Base-by-base conservation (phyloP, 2,329 filamentous ascomycete genomes). In the Trichoderma sp. region DNA sequence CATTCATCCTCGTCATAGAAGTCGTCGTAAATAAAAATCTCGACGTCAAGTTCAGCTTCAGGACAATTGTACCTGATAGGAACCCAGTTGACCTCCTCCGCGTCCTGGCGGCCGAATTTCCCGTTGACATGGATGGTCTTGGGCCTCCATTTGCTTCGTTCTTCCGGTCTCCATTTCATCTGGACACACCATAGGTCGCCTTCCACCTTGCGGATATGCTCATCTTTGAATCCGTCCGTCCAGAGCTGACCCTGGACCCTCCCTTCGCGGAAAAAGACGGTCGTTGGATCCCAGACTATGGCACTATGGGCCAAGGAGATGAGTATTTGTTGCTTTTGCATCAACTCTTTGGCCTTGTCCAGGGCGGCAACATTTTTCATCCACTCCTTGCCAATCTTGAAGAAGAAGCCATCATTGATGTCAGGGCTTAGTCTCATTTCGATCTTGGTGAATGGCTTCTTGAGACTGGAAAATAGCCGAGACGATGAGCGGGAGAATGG, bases 261-360 rank as follows among this genome's bases (percentile, higher is more conserved):
- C 6, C 66, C 36, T 7, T 50, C 17, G 15, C 12, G 26, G 5
- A 26, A 23, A 32, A 68, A 68, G 11, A 68, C 20, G 11, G 5
- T 15, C 23, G 11, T 23, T 3, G 64, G 17, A 32, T 70, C 32
- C 68, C 68, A 70, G 20, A 26, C 26, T 36, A 63, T 30, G n/a
- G n/a, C 30, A 26, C 34, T 32, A 17, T 58, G 50, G 7, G 57
- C 36, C n/a, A 70, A 17, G n/a, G n/a, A 34, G n/a, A 36, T 39
- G 43, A 65, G n/a, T 9, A 64, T 32, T 17, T 28, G 47, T 20
- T 70, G 68, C 43, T 70, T 65, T 11, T 65, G n/a, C 39, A 65
- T 28, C 26, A 70, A n/a, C 15, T 30, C 30, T 39, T 36, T 36
- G 30, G 59, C 59, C 11, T 50, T 20, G n/a, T 55, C 55, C n/a